Percentiles rank a stretch among this genome's conserved stretches.
phyloP scores from a whole-genome alignment of 768 basidiomycete species.

The Tremella mesenterica region DNA sequence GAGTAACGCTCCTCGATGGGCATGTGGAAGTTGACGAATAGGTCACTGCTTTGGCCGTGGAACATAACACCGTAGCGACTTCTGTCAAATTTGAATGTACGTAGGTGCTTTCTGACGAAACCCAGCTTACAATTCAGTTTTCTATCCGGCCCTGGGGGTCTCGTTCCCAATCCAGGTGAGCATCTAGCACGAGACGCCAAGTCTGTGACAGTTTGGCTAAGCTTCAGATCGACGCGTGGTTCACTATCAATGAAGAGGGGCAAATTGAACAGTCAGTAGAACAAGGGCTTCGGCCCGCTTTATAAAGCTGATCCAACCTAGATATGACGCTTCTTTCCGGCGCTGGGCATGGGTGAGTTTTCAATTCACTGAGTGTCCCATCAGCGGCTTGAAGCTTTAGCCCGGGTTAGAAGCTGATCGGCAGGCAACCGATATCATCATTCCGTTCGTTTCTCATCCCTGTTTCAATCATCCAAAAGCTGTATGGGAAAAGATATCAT shows the following conservation, averaged over 20 bases:
- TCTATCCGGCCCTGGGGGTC: constrained; percentile 14
- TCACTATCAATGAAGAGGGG: constrained; percentile 7
- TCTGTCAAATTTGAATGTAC: constrained; percentile 18
- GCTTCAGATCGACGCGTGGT: constrained; percentile 1
- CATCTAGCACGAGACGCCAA: background rate
- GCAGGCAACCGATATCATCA: background rate
- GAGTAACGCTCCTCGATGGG: background rate
- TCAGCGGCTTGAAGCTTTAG: too few relatives aligned
- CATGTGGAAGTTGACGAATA: background rate
- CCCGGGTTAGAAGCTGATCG: too few relatives aligned
- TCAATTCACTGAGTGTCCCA: too few relatives aligned
- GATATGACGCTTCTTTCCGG: constrained; percentile 2
- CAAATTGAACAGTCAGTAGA: constrained; percentile 8
- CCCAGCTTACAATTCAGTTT: too few relatives aligned
- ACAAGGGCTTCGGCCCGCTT: too few relatives aligned
- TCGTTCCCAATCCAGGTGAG: constrained; percentile 24
- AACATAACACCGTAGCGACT: constrained; percentile 13
- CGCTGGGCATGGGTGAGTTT: constrained; percentile 5
- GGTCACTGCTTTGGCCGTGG: constrained; percentile 18
- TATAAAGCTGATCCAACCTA: too few relatives aligned
- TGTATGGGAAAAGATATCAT: too few relatives aligned
- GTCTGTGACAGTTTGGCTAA: background rate
- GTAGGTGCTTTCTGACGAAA: too few relatives aligned
- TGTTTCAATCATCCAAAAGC: too few relatives aligned
- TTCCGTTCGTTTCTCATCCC: background rate